Evolutionary conservation across 2,329 filamentous ascomycete species (phyloP), one percentile per base, ranked within the genome.

Genomic region (Fusarium sp.): DNA sequence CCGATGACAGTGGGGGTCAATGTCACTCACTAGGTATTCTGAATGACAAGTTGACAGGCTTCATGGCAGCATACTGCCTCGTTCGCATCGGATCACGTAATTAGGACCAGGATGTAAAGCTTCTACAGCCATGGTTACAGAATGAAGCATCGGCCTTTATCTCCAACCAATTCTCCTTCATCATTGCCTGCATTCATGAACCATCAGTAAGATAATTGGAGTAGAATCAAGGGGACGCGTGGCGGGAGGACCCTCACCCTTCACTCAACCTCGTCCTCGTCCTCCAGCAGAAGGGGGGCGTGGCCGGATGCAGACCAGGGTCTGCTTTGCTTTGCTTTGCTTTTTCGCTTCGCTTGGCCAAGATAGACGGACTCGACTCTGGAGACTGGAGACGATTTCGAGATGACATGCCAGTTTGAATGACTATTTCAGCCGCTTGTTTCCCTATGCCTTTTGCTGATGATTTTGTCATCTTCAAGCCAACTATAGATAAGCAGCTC

Each of bases 151-250:
- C 41, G 48, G 50, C 45, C 45, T 53, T 46, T 40, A 63, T 50
- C 58, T 56, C 50, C 63, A 59, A 58, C 34, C 50, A 59, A 48
- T 59, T 58, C 64, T 59, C 42, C 50, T 28, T 63, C 37, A 64
- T 41, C 25, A 58, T 49, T 63, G 21, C 34, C 59, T 45, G 43
- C 54, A 42, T n/a, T 48, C 23, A 48, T 48, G 30, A 53, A 60
- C 60, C 41, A 54, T 62, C 66, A 45, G 40, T 27, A 40, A 34
- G 54, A 56, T 55, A 65, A 61, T 50, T 67, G 40, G 47, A 53
- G 64, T 63, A 72, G 54, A 57, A 60, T 49, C 55, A 48, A 53
- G 49, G 50, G 70, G 67, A 74, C 72, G 72, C 72, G 72, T 74
- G 72, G 72, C 72, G 72, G 64, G 59, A 71, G 63, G 65, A 66